A percentile compares a stretch with the other conserved stretches of the same genome.
Evolutionary conservation across 441 rosid species (phyloP).

Genomic region (Croton setiger): DNA sequence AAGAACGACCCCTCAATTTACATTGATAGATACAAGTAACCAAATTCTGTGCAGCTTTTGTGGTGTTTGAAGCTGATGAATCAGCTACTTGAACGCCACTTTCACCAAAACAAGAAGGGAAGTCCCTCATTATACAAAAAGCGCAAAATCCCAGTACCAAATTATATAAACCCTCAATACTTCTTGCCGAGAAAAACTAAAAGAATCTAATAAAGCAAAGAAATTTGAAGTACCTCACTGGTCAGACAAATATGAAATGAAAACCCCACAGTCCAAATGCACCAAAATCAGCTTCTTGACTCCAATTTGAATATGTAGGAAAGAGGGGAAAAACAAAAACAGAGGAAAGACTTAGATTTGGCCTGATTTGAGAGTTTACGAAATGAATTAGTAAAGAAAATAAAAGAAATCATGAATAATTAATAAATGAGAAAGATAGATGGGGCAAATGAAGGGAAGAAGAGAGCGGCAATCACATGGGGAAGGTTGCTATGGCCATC

Average conservation of each 20-base stretch:
- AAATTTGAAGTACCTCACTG: constrained; percentile 24
- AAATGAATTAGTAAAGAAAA: not conserved
- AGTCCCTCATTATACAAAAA: constrained; percentile 63
- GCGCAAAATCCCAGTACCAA: not conserved
- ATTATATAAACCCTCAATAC: not conserved
- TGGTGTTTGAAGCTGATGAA: constrained; percentile 51
- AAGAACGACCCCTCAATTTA: constrained; percentile 47
- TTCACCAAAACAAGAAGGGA: constrained; percentile 96
- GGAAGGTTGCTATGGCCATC: not conserved
- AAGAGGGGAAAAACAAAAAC: constrained; percentile 9
- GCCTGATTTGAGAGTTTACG: constrained; percentile 15
- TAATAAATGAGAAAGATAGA: not conserved
- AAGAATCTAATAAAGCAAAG: not conserved
- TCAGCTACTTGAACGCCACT: constrained; percentile 88
- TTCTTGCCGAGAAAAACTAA: not conserved
- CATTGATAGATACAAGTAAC: constrained; percentile 76
- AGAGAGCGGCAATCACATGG: constrained; percentile 27
- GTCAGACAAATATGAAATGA: constrained; percentile 22
- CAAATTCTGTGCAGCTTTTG: constrained; percentile 66
- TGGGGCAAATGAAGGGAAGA: constrained; percentile 7
- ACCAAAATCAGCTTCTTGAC: constrained; percentile 26
- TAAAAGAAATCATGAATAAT: not conserved
- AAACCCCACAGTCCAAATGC: constrained; percentile 30
- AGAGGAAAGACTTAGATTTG: constrained; percentile 28
- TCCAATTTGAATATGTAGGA: constrained; percentile 14